phyloP scores from a whole-genome alignment of 140 eudicot species.

The Bidens hawaiensis region DNA sequence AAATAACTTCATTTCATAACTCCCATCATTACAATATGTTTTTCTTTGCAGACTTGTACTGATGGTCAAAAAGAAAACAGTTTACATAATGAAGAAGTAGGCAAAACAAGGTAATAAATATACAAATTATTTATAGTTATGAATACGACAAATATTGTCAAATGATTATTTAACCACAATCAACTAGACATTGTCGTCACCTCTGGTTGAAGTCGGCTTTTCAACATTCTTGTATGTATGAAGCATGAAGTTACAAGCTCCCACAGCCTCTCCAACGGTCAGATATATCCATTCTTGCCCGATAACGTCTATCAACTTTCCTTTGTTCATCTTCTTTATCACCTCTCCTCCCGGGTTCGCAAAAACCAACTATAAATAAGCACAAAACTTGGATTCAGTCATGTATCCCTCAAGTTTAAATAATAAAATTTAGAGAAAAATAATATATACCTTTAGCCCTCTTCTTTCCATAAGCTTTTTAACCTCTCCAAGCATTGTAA shows the following conservation, averaged over 20 bases:
- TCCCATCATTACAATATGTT: neutral
- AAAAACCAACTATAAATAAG: slow-evolving; percentile 49
- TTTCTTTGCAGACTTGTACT: neutral
- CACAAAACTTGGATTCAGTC: neutral
- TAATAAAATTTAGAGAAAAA: neutral
- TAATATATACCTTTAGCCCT: slow-evolving; percentile 63
- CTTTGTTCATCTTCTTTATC: slow-evolving; percentile 81
- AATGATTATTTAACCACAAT: neutral
- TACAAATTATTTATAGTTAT: slow-evolving; percentile 21
- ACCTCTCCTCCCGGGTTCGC: slow-evolving; percentile 94
- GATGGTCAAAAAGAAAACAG: neutral
- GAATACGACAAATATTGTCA: slow-evolving; percentile 16
- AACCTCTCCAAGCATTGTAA: slow-evolving; percentile 84
- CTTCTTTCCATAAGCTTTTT: slow-evolving; percentile 67
- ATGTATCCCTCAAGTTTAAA: neutral
- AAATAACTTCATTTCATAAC: neutral
- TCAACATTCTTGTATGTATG: slow-evolving; percentile 47
- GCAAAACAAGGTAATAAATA: slow-evolving; percentile 21
- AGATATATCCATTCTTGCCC: slow-evolving; percentile 90
- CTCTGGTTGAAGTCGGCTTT: slow-evolving; percentile 18
- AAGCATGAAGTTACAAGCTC: slow-evolving; percentile 85
- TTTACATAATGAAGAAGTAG: neutral
- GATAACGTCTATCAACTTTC: slow-evolving; percentile 56
- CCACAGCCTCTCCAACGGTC: slow-evolving; percentile 91
- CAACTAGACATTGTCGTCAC: slow-evolving; percentile 33